Base-by-base conservation (phyloP, 176 grass and related monocot species). In the Panicum miliaceum region DNA sequence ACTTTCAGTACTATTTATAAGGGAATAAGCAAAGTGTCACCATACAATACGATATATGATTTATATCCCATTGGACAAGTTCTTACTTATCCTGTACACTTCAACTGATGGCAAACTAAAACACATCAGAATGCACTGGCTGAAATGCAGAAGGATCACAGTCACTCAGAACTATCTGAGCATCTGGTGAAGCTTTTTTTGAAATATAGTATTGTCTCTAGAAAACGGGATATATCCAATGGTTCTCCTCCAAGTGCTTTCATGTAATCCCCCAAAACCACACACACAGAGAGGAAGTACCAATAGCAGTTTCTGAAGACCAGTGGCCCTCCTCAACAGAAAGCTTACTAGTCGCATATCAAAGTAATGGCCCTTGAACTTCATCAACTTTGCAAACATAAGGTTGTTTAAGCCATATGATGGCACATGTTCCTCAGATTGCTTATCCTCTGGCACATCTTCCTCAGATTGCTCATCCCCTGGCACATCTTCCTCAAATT, bases 301-400 rank as follows among this genome's bases (percentile, higher is more conserved):
- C n/a, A 46, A 16, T 29, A 78, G 9, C 19, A 75, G 50, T 56
- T 75, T 75, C 32, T 75, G 35, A 1, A 75, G 32, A 56, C 4
- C 29, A 20, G 29, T 56, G 12, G 29, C 57, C 57, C 60, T 77
- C 54, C 75, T 78, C n/a, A 63, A 32, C 40, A 78, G 57, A 63
- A 46, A 78, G 25, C 58, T 63, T 43, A 45, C 75, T 20, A 78
- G 75, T 29, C 40, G 57, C 50, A 75, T 43, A 3, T 61, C 75
- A 77, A 43, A 32, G 58, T 20, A 63, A 41, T 32, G 23, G 4
- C n/a, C 57, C 25, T 46, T 78, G 40, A 78, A 46, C 5, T 78
- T 78, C 40, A 32, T 46, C 40, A 34, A 19, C 40, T 19, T 61
- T 41, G 22, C 75, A 77, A 61, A 42, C 5, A 18, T 3, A 26